These are phyloP conservation scores for Chrysochromulina parva DNA, from an alignment of 78 protist species.

Conservation along the genomic window DNA sequence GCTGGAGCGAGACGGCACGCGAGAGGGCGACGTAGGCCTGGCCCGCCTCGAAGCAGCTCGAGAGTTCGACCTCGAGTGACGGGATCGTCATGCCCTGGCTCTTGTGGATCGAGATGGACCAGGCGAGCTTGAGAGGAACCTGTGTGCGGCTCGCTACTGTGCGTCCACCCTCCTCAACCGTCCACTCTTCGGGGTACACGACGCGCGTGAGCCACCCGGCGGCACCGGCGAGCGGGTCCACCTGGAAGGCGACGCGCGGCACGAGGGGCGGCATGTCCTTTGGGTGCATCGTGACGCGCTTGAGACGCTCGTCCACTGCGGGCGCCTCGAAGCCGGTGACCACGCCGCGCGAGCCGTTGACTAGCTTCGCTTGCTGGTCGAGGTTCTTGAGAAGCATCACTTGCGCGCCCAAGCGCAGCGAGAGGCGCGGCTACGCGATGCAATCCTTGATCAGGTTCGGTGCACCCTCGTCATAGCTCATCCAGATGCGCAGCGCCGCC, in stretches of 20 bases:
- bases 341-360: conserved; percentile 33
- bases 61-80: conserved; percentile 9
- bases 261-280: too few species aligned
- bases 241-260: too few species aligned
- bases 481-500: too few species aligned
- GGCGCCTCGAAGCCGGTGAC: neutral
- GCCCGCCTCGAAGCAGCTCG: conserved; percentile 31
- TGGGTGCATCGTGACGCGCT: too few species aligned
- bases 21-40: conserved; percentile 62
- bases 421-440: too few species aligned
- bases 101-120: conserved; percentile 57
- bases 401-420: neutral
- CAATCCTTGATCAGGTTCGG: too few species aligned
- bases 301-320: too few species aligned
- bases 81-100: conserved; percentile 53
- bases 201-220: too few species aligned
- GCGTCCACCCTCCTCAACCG: neutral
- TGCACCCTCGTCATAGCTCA: too few species aligned
- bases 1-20: conserved; percentile 11
- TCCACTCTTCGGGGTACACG: neutral
- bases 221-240: too few species aligned
- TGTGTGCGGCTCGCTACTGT: neutral
- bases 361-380: neutral
- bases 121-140: conserved; percentile 50
- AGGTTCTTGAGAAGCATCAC: neutral